phyloP scores from a whole-genome alignment of 2,329 filamentous ascomycete species.

The Talaromyces sp. region DNA sequence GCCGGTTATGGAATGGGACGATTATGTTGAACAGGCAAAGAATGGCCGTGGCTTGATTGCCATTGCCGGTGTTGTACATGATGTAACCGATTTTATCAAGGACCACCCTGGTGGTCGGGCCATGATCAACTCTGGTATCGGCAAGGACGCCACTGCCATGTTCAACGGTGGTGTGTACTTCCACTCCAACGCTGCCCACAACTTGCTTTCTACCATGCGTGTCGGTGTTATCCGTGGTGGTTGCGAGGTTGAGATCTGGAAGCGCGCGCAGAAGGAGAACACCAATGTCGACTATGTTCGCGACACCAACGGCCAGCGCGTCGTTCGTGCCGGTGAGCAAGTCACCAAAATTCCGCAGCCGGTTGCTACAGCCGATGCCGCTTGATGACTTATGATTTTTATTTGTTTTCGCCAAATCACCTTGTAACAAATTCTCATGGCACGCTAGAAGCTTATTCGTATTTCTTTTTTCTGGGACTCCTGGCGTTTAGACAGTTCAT shows the following conservation, averaged over 20 bases:
- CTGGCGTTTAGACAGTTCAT: constrained; percentile 10
- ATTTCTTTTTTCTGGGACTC: constrained; percentile 3
- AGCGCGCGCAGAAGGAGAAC: constrained; percentile 77
- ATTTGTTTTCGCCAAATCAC: neutral
- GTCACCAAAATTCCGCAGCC: constrained; percentile 79
- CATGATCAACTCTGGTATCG: constrained; percentile 75
- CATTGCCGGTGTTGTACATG: constrained; percentile 81
- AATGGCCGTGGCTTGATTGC: constrained; percentile 73
- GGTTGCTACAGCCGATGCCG: constrained; percentile 77
- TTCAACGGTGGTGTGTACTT: constrained; percentile 91
- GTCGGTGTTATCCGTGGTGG: constrained; percentile 82
- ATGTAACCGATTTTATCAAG: constrained; percentile 78
- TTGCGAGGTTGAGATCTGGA: constrained; percentile 90
- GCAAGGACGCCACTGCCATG: constrained; percentile 84
- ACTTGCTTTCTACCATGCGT: constrained; percentile 81
- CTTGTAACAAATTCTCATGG: constrained; percentile 1
- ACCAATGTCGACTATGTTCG: constrained; percentile 77
- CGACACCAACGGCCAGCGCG: constrained; percentile 74
- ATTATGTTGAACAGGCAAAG: constrained; percentile 74
- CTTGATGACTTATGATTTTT: constrained; percentile 45
- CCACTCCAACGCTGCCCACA: constrained; percentile 87
- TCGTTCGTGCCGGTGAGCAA: constrained; percentile 81
- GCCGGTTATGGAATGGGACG: constrained; percentile 81
- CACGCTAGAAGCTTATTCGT: constrained; percentile 3
- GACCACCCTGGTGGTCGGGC: constrained; percentile 88